Conservation (phyloP, 1,284 basidiomycete genomes). For the Ganoderma lucidum region DNA sequence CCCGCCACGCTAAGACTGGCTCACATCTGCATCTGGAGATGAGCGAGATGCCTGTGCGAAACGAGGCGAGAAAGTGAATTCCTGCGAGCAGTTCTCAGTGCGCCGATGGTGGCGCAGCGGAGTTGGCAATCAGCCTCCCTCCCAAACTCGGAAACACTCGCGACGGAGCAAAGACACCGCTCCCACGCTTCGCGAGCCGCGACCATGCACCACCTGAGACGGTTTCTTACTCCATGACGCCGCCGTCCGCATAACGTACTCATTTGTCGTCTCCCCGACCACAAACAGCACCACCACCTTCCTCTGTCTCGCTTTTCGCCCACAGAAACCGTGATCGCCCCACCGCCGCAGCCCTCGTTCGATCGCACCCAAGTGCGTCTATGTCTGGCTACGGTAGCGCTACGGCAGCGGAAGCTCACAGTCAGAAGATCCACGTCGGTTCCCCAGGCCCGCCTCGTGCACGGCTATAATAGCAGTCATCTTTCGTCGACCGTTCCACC, state of each 20-base stretch:
- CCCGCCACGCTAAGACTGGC: background rate
- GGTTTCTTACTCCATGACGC: background rate
- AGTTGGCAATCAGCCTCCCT: background rate
- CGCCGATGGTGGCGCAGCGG: slow-evolving; percentile 1
- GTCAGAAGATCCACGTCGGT: slow-evolving; percentile 9
- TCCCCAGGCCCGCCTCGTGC: slow-evolving; percentile 26
- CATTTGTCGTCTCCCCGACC: background rate
- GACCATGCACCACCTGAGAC: slow-evolving; percentile 1
- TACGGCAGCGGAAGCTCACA: slow-evolving; percentile 14
- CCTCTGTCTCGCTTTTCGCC: background rate
- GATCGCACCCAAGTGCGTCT: background rate
- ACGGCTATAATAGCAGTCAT: slow-evolving; percentile 27
- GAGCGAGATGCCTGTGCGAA: background rate
- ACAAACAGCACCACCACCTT: background rate
- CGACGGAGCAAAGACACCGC: background rate
- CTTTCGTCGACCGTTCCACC: background rate
- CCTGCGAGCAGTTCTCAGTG: background rate
- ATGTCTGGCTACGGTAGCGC: background rate
- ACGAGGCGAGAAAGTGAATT: background rate
- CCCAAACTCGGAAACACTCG: background rate
- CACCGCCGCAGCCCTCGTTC: background rate
- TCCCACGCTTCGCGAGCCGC: background rate
- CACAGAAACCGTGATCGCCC: background rate
- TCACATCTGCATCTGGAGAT: background rate
- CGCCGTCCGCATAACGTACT: background rate